Evolutionary conservation across 352 stramenopile genomes (phyloP).

Genomic region (Phytopythium montanum): DNA sequence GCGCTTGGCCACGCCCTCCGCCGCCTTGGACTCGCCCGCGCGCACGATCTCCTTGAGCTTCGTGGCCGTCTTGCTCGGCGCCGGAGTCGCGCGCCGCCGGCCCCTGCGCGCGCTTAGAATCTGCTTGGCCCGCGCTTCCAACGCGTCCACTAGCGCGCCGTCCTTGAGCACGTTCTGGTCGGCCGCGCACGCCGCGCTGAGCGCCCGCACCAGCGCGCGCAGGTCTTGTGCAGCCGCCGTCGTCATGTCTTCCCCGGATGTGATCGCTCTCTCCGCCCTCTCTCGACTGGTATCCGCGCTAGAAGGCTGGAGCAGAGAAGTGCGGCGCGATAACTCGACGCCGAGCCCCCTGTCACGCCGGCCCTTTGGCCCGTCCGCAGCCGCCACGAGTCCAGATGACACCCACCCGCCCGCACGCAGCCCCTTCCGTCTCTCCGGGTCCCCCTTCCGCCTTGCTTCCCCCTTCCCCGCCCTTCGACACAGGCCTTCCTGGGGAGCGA

Average conservation of each 20-base stretch:
- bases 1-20: slow-evolving; percentile 28
- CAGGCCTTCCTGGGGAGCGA: neutral
- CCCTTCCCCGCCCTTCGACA: neutral
- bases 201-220: slow-evolving; percentile 42
- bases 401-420: too few relatives aligned
- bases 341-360: neutral
- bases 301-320: neutral
- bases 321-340: neutral
- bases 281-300: neutral
- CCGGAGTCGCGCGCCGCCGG: slow-evolving; percentile 21
- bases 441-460: neutral
- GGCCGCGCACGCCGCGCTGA: slow-evolving; percentile 52
- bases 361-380: neutral
- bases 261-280: too few relatives aligned
- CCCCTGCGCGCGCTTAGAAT: slow-evolving; percentile 43
- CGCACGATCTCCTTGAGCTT: slow-evolving; percentile 32
- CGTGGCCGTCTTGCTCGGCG: slow-evolving; percentile 29
- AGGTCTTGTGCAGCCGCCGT: slow-evolving; percentile 24
- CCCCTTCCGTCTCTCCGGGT: neutral
- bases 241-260: too few relatives aligned
- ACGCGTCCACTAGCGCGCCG: slow-evolving; percentile 50
- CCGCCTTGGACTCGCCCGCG: slow-evolving; percentile 18
- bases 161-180: slow-evolving; percentile 72
- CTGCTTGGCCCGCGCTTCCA: slow-evolving; percentile 51
- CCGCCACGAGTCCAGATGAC: too few relatives aligned